phyloP scores from a whole-genome alignment of 163 green algal genomes.

The Prototheca wickerhamii region DNA sequence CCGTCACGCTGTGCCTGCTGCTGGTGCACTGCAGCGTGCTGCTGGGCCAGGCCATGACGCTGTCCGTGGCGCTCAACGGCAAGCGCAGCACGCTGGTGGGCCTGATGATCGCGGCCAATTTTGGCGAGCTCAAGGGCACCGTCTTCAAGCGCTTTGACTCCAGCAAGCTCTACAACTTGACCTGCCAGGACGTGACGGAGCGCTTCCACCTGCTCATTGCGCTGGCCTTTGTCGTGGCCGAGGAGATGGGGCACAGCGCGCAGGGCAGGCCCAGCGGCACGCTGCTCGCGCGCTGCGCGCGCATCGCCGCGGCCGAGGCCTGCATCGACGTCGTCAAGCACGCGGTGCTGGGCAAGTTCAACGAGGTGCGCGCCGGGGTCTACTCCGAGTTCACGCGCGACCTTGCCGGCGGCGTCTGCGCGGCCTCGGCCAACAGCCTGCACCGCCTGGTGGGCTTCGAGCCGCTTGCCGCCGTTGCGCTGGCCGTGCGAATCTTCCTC shows the following conservation, averaged over 20 bases:
- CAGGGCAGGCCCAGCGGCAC: slow-evolving; percentile 13
- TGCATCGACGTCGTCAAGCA: slow-evolving; percentile 90
- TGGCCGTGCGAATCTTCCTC: slow-evolving; percentile 58
- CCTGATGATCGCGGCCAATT: slow-evolving; percentile 94
- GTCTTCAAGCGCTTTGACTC: slow-evolving; percentile 74
- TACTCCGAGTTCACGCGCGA: slow-evolving; percentile 86
- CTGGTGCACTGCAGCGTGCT: neutral
- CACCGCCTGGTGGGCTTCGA: slow-evolving; percentile 71
- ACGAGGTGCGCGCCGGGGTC: slow-evolving; percentile 80
- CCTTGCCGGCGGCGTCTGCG: slow-evolving; percentile 57
- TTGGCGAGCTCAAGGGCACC: slow-evolving; percentile 89
- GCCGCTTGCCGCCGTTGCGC: slow-evolving; percentile 59
- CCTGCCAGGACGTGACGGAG: slow-evolving; percentile 84
- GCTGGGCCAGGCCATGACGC: slow-evolving; percentile 68
- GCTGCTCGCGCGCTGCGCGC: slow-evolving; percentile 46
- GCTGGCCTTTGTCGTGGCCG: slow-evolving; percentile 84
- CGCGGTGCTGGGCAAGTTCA: slow-evolving; percentile 93
- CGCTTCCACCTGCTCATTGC: slow-evolving; percentile 80
- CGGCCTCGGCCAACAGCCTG: slow-evolving; percentile 54
- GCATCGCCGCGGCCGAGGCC: slow-evolving; percentile 61
- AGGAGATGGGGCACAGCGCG: slow-evolving; percentile 42
- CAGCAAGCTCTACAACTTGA: slow-evolving; percentile 56
- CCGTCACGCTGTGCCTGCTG: neutral
- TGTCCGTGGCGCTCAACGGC: slow-evolving; percentile 88
- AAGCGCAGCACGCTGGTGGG: slow-evolving; percentile 74